Base-by-base conservation (phyloP, 225 moss, liverwort and hornwort species). In the Anthoceros angustus region DNA sequence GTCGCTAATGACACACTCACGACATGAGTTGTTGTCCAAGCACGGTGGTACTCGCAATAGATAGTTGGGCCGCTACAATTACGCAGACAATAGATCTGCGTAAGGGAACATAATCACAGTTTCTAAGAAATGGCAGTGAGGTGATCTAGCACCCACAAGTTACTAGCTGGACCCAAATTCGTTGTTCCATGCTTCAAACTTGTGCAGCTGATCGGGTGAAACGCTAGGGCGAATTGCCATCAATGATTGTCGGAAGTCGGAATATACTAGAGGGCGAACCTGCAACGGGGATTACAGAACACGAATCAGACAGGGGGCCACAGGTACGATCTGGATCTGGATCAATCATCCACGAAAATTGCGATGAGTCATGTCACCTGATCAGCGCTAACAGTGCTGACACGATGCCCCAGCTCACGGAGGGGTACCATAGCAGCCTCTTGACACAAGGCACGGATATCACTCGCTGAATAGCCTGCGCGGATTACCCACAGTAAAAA, bases 341-440 rank as follows among this genome's bases (percentile, higher is more conserved):
- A 55, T 11, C 7, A 55, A 18, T 55, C 23, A 18, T 5, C n/a
- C 45, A 46, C 16, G 5, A 55, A 15, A 4, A 55, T 5, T 23
- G 14, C 6, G 55, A 55, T 7, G 5, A 46, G 45, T 46, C 45
- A 20, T 6, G n/a, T 55, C n/a, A 55, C 55, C 23, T 55, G 72
- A 71, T 70, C 74, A 14, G 72, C 66, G 65, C 78, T 80, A 61
- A 94, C 80, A 43, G 83, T 85, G 69, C 86, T 90, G 25, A 90
- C 80, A 75, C 81, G 90, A 67, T 82, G 80, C 66, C 94, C 94
- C 74, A 94, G 72, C 70, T 94, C 94, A 46, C 94, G 87, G 48
- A 94, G 84, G 12, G 90, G 94, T 77, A 86, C 73, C 94, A 94
- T 94, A 41, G 94, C 94, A 74, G 94, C 90, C 76, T 94, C 94